Evolutionary conservation across 108 stramenopile species (phyloP).

Genomic region (Discostella pseudostelligera): DNA sequence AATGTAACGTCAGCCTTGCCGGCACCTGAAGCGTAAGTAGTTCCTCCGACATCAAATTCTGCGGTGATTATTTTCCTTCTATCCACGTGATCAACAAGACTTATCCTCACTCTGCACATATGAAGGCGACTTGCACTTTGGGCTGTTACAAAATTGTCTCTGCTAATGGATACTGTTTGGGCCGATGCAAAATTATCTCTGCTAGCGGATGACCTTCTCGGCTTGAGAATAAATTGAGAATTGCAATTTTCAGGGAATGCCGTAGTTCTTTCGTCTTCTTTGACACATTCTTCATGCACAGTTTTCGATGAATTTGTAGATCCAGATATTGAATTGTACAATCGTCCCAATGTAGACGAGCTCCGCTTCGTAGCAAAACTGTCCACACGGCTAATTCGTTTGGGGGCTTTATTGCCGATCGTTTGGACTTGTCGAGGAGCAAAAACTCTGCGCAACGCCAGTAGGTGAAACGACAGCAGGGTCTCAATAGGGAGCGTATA

Average conservation of each 20-base stretch:
- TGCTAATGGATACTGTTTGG: neutral
- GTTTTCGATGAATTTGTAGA: slow-evolving; percentile 15
- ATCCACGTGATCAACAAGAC: slow-evolving; percentile 13
- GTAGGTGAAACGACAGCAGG: slow-evolving; percentile 70
- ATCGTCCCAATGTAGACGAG: slow-evolving; percentile 23
- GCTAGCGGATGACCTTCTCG: neutral
- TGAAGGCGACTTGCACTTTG: slow-evolving; percentile 15
- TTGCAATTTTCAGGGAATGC: slow-evolving; percentile 4
- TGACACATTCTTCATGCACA: slow-evolving; percentile 8
- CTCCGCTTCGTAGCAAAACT: slow-evolving; percentile 1
- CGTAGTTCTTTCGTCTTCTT: no score
- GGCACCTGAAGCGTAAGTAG: slow-evolving; percentile 49
- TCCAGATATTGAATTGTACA: slow-evolving; percentile 23
- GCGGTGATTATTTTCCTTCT: slow-evolving; percentile 34
- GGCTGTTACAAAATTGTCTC: neutral
- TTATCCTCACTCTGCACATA: slow-evolving; percentile 12
- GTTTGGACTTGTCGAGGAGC: slow-evolving; percentile 5
- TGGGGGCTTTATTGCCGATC: neutral
- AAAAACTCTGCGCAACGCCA: slow-evolving; percentile 63
- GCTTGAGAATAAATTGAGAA: neutral
- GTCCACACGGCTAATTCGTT: neutral
- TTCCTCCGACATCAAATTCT: slow-evolving; percentile 39
- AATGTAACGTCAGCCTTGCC: slow-evolving; percentile 62
- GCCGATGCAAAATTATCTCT: neutral
- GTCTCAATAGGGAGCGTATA: slow-evolving; percentile 77